These are phyloP conservation scores for Viola pubescens DNA, from an alignment of 441 rosid species.

Conservation along the genomic window DNA sequence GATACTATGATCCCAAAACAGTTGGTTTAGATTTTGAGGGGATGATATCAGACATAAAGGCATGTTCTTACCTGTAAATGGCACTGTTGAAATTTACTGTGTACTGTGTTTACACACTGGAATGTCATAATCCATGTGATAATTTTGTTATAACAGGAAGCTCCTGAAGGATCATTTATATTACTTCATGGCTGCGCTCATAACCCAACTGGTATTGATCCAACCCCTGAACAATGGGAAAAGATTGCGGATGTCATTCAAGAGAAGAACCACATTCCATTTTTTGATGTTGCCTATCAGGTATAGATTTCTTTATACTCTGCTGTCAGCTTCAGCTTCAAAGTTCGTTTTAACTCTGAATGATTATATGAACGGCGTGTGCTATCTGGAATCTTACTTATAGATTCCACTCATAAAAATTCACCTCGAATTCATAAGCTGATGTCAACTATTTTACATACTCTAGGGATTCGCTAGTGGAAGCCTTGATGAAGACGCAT, in stretches of 20 bases:
- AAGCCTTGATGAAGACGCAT: conserved; percentile 86
- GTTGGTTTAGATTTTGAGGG: conserved; percentile 98
- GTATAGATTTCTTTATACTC: conserved; percentile 24
- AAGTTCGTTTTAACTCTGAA: not conserved
- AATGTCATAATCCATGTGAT: not conserved
- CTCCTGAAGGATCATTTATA: conserved; percentile 87
- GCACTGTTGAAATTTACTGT: not conserved
- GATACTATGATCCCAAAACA: conserved; percentile 91
- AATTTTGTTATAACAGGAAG: conserved; percentile 42
- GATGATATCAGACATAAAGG: conserved; percentile 88
- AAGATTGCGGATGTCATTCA: conserved; percentile 82
- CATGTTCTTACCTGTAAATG: conserved; percentile 17
- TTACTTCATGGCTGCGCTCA: conserved; percentile 99
- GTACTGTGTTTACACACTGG: not conserved
- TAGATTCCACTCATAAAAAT: not conserved
- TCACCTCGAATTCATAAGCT: not conserved
- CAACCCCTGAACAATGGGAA: conserved; percentile 89
- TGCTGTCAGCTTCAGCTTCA: conserved; percentile 12
- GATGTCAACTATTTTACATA: conserved; percentile 8
- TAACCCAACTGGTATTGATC: conserved; percentile 98
- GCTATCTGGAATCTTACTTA: too few species aligned
- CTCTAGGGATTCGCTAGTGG: conserved; percentile 96
- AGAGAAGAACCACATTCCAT: conserved; percentile 88
- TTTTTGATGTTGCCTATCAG: conserved; percentile 98
- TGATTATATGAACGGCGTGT: too few species aligned